Evolutionary conservation across 805 yeast genomes (phyloP), one percentile per base, ranked within the genome.

Genomic region (Lipomyces chichibuensis): DNA sequence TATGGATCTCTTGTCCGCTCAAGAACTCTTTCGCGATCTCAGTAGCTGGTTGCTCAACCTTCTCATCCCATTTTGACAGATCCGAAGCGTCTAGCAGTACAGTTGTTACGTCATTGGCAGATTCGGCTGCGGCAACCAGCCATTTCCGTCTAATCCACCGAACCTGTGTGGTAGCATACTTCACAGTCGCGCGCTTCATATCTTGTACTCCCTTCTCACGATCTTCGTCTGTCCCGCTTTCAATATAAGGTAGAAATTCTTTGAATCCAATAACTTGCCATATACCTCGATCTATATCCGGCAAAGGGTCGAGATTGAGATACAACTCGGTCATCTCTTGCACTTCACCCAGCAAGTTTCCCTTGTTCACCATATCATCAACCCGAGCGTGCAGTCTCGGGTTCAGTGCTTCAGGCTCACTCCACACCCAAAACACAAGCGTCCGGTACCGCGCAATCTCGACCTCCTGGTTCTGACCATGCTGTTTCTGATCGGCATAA

Each of bases 201-300:
- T 85, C 81, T 13, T 85, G 89, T 2, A 88, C 79, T 9, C 94
- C 86, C 2, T 78, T 80, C 3, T 75, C 62, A 84, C 83, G 17
- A 71, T 69, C 69, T 0, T 70, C 65, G 0, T 73, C 76, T 7
- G 75, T 65, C 2, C 74, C 72, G 20, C 69, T 67, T 9, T 57
- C 25, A 29, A 86, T 72, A 89, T 90, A 91, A 1, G 96, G 94
- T 49, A 91, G 74, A 74, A 92, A 92, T 74, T 92, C 97, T 75
- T 91, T 91, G 78, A 91, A 95, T 1, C 98, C 98, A 74, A 94
- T 91, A 1, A 91, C 97, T 78, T 95, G 98, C 92, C 92, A 92
- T 0, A 94, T 84, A 1, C 98, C 98, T 65, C 84, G 80, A 63
- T 89, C 89, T 65, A 85, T 78, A 65, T 83, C 87, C 9, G 89